phyloP scores from a whole-genome alignment of 768 basidiomycete species.

The Lentinus tigrinus region DNA sequence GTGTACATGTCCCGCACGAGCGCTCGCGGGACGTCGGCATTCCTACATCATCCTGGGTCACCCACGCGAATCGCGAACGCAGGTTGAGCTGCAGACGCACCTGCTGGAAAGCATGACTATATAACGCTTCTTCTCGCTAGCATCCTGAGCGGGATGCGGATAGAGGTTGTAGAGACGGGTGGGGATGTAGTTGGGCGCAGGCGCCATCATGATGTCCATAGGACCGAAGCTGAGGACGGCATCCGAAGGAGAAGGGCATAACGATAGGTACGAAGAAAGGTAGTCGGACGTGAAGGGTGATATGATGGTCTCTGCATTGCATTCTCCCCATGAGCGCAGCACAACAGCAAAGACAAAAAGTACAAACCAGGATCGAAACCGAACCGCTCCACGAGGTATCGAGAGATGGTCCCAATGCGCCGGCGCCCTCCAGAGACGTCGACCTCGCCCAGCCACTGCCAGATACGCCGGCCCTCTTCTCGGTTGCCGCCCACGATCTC shows the following conservation, averaged over 20 bases:
- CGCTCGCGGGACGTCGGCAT: conserved; percentile 82
- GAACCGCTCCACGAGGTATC: conserved; percentile 78
- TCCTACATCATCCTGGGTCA: conserved; percentile 40
- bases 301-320: conserved; percentile 58
- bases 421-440: conserved; percentile 64
- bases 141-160: conserved; percentile 82
- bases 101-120: conserved; percentile 70
- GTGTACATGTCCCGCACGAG: conserved; percentile 89
- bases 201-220: conserved; percentile 75
- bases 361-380: conserved; percentile 71
- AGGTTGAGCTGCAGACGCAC: conserved; percentile 33
- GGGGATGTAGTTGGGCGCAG: conserved; percentile 72
- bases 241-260: conserved; percentile 70
- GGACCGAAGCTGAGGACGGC: conserved; percentile 79
- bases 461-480: conserved; percentile 70
- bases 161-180: conserved; percentile 71
- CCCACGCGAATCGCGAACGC: not conserved
- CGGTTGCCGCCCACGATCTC: conserved; percentile 76
- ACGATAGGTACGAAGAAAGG: conserved; percentile 74
- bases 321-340: not conserved
- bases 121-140: conserved; percentile 71
- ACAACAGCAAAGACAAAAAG: not conserved
- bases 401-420: conserved; percentile 62
- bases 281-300: conserved; percentile 77
- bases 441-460: conserved; percentile 83